A percentile compares a stretch with the other conserved stretches of the same genome.
These are phyloP conservation scores for Phyllachora maydis DNA, from an alignment of 2,329 filamentous ascomycete species.

Conservation along the genomic window DNA sequence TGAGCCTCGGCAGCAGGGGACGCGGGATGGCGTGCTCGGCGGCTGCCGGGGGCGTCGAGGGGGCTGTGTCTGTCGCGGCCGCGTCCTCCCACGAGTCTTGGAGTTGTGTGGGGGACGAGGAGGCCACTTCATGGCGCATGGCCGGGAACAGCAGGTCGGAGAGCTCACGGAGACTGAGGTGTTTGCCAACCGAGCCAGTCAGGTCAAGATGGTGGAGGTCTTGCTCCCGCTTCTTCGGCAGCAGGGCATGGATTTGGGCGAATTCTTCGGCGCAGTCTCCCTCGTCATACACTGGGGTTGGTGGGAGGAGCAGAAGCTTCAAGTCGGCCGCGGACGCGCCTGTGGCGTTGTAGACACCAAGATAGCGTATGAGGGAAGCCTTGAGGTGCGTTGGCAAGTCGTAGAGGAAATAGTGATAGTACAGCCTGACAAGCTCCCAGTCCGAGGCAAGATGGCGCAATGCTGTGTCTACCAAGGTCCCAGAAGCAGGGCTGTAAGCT, in stretches of 20 bases:
- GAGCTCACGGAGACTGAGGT: slow-evolving; percentile 29
- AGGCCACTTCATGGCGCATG: slow-evolving; percentile 4
- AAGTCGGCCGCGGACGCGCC: slow-evolving; percentile 30
- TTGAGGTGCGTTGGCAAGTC: slow-evolving; percentile 31
- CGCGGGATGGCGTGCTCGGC: slow-evolving; percentile 14
- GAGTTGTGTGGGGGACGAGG: slow-evolving; percentile 8
- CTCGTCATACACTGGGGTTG: no score
- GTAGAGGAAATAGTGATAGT: slow-evolving; percentile 34
- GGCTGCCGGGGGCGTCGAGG: no score
- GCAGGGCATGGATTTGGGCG: no score
- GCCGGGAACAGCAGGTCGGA: slow-evolving; percentile 25
- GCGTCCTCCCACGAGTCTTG: slow-evolving; percentile 36
- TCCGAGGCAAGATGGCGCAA: slow-evolving; percentile 27
- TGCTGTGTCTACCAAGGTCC: slow-evolving; percentile 28
- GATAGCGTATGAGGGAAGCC: slow-evolving; percentile 25
- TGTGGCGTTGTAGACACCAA: slow-evolving; percentile 20
- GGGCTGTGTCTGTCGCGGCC: slow-evolving; percentile 8
- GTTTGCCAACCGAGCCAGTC: slow-evolving; percentile 26
- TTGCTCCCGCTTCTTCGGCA: no score
- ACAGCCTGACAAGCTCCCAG: slow-evolving; percentile 33
- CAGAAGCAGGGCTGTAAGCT: slow-evolving; percentile 17
- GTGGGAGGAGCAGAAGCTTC: slow-evolving; percentile 19
- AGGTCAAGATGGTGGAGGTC: slow-evolving; percentile 32
- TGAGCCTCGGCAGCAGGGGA: slow-evolving; percentile 31
- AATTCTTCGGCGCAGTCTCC: no score